phyloP scores from a whole-genome alignment of 1,284 basidiomycete species.

The Coniferiporia weirii region DNA sequence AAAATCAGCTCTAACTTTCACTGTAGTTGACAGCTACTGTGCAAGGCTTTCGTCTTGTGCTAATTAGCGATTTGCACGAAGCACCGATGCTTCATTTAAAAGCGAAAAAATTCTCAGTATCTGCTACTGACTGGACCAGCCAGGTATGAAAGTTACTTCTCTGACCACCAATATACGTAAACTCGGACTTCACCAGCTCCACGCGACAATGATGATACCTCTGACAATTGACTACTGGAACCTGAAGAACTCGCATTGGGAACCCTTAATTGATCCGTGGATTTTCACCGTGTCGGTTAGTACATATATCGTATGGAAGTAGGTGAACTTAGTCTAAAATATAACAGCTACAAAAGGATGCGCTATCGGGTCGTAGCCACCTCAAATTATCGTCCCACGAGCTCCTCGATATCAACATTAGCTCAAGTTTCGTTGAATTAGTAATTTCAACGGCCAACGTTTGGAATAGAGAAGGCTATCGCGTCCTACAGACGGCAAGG shows the following conservation, averaged over 20 bases:
- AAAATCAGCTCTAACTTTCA: constrained; percentile 4
- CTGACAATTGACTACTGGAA: constrained; percentile 96
- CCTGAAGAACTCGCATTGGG: constrained; percentile 97
- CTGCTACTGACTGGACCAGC: constrained; percentile 90
- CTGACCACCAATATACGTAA: not conserved
- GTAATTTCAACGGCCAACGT: constrained; percentile 71
- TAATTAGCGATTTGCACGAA: constrained; percentile 95
- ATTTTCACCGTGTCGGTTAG: constrained; percentile 73
- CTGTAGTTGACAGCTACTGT: constrained; percentile 73
- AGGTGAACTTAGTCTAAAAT: not conserved
- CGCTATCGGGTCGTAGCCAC: constrained; percentile 47
- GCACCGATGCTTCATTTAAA: constrained; percentile 91
- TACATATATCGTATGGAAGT: constrained; percentile 11
- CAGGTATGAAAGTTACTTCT: constrained; percentile 49
- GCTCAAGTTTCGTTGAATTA: constrained; percentile 88
- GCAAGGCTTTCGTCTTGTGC: constrained; percentile 88
- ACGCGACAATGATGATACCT: constrained; percentile 75
- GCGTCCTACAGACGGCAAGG: constrained; percentile 66
- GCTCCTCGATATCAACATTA: constrained; percentile 89
- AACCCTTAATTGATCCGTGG: constrained; percentile 99
- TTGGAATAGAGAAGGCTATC: constrained; percentile 71
- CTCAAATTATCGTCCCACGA: constrained; percentile 74
- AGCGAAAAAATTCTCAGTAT: constrained; percentile 80
- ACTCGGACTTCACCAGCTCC: constrained; percentile 46
- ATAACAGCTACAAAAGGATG: constrained; percentile 50